phyloP scores from a whole-genome alignment of 345 rosid species.

The Barbarea vulgaris region DNA sequence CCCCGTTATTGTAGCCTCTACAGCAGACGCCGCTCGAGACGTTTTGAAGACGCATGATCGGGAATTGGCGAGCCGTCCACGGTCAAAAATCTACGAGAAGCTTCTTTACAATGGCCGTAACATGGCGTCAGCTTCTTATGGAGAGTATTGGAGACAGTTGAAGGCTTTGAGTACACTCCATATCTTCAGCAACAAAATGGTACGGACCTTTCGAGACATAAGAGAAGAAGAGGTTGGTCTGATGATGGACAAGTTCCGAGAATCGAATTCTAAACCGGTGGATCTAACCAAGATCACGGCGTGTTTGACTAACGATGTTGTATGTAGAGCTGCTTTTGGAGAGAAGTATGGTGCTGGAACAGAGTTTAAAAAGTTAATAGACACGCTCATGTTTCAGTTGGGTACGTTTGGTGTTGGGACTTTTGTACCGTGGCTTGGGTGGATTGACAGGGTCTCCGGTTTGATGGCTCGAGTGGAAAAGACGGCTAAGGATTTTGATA shows the following conservation, averaged over 20 bases:
- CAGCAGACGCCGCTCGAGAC: slow-evolving; percentile 51
- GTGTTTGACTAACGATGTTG: slow-evolving; percentile 46
- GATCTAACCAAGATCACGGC: slow-evolving; percentile 47
- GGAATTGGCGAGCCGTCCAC: slow-evolving; percentile 53
- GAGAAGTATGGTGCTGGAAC: slow-evolving; percentile 51
- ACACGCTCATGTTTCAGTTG: slow-evolving; percentile 37
- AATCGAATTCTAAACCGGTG: slow-evolving; percentile 24
- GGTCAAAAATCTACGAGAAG: slow-evolving; percentile 12
- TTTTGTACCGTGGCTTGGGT: slow-evolving; percentile 57
- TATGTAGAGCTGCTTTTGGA: slow-evolving; percentile 62
- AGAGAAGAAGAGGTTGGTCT: slow-evolving; percentile 53
- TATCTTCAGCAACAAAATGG: slow-evolving; percentile 56
- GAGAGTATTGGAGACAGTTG: slow-evolving; percentile 76
- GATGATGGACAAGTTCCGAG: slow-evolving; percentile 38
- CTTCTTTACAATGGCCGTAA: slow-evolving; percentile 50
- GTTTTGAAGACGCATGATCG: slow-evolving; percentile 61
- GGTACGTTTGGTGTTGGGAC: slow-evolving; percentile 50
- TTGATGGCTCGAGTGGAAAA: slow-evolving; percentile 21
- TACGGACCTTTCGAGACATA: slow-evolving; percentile 42
- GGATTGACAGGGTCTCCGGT: slow-evolving; percentile 46
- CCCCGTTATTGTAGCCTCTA: slow-evolving; percentile 56
- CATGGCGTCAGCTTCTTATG: slow-evolving; percentile 52
- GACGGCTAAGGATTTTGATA: slow-evolving; percentile 40
- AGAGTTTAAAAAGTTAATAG: slow-evolving; percentile 44
- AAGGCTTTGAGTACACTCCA: slow-evolving; percentile 52